phyloP scores from a whole-genome alignment of 2,329 filamentous ascomycete genomes.

The Fusarium humuli region DNA sequence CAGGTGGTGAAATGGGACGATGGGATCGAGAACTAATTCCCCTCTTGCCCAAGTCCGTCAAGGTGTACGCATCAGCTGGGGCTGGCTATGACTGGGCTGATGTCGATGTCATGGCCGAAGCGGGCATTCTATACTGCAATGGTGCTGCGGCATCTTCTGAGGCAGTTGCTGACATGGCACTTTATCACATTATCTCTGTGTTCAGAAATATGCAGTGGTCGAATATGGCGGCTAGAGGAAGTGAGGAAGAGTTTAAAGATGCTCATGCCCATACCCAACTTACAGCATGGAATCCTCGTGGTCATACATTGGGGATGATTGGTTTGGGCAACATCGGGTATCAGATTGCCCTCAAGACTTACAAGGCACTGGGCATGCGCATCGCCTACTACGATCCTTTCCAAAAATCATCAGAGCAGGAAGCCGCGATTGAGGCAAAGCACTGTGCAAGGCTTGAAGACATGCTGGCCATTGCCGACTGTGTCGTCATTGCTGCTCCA shows the following conservation, averaged over 20 bases:
- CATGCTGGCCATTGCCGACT: constrained; percentile 23
- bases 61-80: constrained; percentile 69
- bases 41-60: constrained; percentile 63
- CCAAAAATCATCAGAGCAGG: constrained; percentile 54
- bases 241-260: constrained; percentile 59
- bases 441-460: constrained; percentile 40
- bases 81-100: constrained; percentile 74
- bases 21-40: constrained; percentile 70
- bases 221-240: constrained; percentile 60
- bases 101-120: constrained; percentile 52
- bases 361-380: constrained; percentile 66
- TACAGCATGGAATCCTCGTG: constrained; percentile 66
- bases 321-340: constrained; percentile 69
- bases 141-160: constrained; percentile 70
- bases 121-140: constrained; percentile 70
- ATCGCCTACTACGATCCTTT: constrained; percentile 65
- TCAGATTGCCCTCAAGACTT: constrained; percentile 66
- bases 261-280: constrained; percentile 66
- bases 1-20: constrained; percentile 72
- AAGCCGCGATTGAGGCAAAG: constrained; percentile 57
- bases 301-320: constrained; percentile 66
- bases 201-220: constrained; percentile 70
- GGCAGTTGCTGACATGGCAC: constrained; percentile 69
- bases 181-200: constrained; percentile 68
- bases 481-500: constrained; percentile 21